These are phyloP conservation scores for Cladosporium sp. DNA, from an alignment of 2,329 filamentous ascomycete species.

Conservation along the genomic window DNA sequence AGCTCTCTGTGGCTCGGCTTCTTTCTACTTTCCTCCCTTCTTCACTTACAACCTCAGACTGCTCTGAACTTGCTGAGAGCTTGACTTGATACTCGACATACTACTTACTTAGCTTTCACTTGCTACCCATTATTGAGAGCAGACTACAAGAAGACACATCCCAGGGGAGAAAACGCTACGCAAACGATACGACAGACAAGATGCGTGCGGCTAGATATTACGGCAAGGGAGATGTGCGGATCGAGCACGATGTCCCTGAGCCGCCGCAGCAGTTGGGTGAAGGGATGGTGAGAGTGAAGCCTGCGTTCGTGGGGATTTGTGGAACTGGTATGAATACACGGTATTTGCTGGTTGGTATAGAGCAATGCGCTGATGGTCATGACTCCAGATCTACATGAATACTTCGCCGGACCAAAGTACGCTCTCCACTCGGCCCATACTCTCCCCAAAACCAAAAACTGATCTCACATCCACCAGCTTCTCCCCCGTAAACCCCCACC, in stretches of 20 bases:
- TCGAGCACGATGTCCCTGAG: conserved; percentile 47
- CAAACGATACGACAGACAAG: neutral
- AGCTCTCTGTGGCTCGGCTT: no score
- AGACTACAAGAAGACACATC: no score
- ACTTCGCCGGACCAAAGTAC: conserved; percentile 39
- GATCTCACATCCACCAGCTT: conserved; percentile 35
- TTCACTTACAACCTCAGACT: no score
- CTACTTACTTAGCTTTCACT: no score
- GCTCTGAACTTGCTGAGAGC: no score
- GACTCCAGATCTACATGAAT: conserved; percentile 53
- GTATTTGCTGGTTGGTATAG: no score
- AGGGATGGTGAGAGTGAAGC: conserved; percentile 48
- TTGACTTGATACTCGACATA: no score
- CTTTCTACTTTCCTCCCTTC: no score
- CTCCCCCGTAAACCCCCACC: conserved; percentile 51
- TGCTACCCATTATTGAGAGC: no score
- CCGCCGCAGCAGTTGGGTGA: conserved; percentile 39
- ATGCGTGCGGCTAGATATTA: conserved; percentile 56
- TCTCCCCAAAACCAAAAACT: no score
- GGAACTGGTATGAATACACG: conserved; percentile 35
- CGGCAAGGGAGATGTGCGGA: conserved; percentile 52
- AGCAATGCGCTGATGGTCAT: no score
- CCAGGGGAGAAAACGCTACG: no score
- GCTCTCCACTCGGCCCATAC: conserved; percentile 8
- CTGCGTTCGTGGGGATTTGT: conserved; percentile 50